Conservation (phyloP, 2,329 filamentous ascomycete genomes). For the Trichoderma oligosporum region DNA sequence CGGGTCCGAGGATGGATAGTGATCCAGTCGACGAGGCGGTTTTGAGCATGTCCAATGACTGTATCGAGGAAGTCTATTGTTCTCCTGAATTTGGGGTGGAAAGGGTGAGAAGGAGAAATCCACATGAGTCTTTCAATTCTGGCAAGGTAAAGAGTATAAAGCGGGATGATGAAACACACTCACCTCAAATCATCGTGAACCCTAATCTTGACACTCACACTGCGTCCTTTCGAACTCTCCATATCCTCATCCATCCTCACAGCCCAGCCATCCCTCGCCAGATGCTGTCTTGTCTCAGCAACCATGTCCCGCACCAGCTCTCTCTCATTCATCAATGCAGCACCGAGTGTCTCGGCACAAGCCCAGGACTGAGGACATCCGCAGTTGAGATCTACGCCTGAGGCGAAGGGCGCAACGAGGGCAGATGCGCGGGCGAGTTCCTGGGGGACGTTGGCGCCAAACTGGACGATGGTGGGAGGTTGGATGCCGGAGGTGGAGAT, state of each 20-base stretch:
- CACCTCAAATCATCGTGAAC: constrained; percentile 61
- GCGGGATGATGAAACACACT: background rate
- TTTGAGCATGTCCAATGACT: constrained; percentile 51
- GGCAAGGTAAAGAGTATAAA: too few species aligned
- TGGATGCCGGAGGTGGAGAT: constrained; percentile 50
- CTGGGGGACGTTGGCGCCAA: constrained; percentile 58
- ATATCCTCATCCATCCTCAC: constrained; percentile 43
- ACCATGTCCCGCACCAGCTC: constrained; percentile 66
- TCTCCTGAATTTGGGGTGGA: constrained; percentile 33
- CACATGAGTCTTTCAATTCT: too few species aligned
- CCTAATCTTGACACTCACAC: constrained; percentile 67
- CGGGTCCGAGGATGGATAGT: constrained; percentile 67
- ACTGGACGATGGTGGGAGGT: constrained; percentile 62
- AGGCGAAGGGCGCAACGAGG: constrained; percentile 58
- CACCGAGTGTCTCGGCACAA: constrained; percentile 63
- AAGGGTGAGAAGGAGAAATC: background rate
- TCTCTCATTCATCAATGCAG: constrained; percentile 63
- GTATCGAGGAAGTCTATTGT: constrained; percentile 61
- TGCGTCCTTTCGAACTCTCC: constrained; percentile 46
- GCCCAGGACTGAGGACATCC: constrained; percentile 72
- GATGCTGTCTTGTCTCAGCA: constrained; percentile 48
- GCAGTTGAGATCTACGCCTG: constrained; percentile 68
- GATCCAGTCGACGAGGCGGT: constrained; percentile 60
- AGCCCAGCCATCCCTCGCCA: constrained; percentile 52
- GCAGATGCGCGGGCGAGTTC: constrained; percentile 61